Base-by-base conservation (phyloP, 345 rosid genomes). In the Citrus reticulata region DNA sequence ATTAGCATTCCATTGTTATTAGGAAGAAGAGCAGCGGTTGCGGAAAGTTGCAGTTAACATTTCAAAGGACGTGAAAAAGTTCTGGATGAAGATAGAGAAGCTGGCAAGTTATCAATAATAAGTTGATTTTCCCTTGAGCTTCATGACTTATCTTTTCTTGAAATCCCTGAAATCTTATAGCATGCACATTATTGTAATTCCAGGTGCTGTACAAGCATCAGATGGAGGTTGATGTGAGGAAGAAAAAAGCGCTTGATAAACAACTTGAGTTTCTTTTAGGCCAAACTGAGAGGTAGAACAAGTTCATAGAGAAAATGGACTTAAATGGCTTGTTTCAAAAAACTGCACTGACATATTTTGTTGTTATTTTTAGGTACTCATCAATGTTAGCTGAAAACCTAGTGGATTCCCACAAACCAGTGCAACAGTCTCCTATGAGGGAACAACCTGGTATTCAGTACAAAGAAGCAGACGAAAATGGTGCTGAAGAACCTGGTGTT, bases 311-410 rank as follows among this genome's bases (percentile, higher is more conserved):
- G 17, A 37, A 35, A 58, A 35, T 54, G 37, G 51, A 59, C 51
- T 9, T 67, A 4, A 9, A 22, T 59, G 34, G 24, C n/a, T 62
- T 30, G 55, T 51, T 75, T 46, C 67, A 72, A 62, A 39, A 10
- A 79, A n/a, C 19, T 40, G 62, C 68, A 74, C 70, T 77, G 68
- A 74, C 35, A 40, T 73, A 34, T 72, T 14, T 65, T 24, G 74
- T 34, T 65, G 70, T 1, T 63, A 39, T n/a, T 62, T 82, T 80
- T 73, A 97, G 99, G 90, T 97, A 97, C 90, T 97, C 99, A 72
- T 94, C 98, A 59, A 97, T 97, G 99, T 86, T 97, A 76, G 99
- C 99, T 35, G 99, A 97, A 91, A 97, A 97, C 85, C 87, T 97
- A 76, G 93, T 82, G 78, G 98, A 94, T 72, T 82, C 87, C 40